These are phyloP conservation scores for Sherardia arvensis DNA, from an alignment of 257 asterid genomes.

Conservation along the genomic window DNA sequence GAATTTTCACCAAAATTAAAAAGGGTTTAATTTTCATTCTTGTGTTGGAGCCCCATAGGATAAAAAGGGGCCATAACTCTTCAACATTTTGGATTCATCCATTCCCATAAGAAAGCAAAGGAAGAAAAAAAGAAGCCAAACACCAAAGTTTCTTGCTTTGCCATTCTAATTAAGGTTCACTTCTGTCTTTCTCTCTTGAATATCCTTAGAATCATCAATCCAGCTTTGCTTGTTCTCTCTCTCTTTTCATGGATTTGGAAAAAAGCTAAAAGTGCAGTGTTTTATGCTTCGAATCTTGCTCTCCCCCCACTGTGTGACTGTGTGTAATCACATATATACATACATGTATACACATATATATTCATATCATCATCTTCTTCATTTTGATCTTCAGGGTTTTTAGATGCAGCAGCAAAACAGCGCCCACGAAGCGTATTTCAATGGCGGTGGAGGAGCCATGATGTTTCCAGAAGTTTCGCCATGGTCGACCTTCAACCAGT, in stretches of 20 bases:
- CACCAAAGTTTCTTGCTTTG: conserved; percentile 2
- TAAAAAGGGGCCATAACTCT: conserved; percentile 31
- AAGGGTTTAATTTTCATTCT: conserved; percentile 13
- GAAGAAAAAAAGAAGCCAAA: conserved; percentile 10
- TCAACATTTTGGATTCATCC: conserved; percentile 9
- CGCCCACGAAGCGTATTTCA: conserved; percentile 21
- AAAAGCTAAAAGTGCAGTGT: not conserved
- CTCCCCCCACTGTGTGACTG: not conserved
- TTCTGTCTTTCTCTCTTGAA: conserved; percentile 9
- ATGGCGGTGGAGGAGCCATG: conserved; percentile 21
- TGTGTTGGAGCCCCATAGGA: conserved; percentile 18
- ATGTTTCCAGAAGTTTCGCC: conserved; percentile 47
- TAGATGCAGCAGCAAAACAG: conserved; percentile 36
- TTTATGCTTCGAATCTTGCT: not conserved
- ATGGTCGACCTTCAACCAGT: conserved; percentile 43
- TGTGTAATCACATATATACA: conserved; percentile 19
- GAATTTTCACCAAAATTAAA: conserved; percentile 8
- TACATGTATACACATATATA: conserved; percentile 17
- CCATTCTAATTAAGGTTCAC: not conserved
- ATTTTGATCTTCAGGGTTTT: conserved; percentile 43
- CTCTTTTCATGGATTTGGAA: not conserved
- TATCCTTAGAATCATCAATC: too few relatives aligned
- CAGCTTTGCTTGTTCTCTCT: conserved; percentile 24
- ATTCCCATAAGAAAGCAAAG: conserved; percentile 2
- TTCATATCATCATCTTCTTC: conserved; percentile 42